Evolutionary conservation across 2,329 filamentous ascomycete species (phyloP), one percentile per base, ranked within the genome.

Genomic region (Graphiopsis chlorocephala): DNA sequence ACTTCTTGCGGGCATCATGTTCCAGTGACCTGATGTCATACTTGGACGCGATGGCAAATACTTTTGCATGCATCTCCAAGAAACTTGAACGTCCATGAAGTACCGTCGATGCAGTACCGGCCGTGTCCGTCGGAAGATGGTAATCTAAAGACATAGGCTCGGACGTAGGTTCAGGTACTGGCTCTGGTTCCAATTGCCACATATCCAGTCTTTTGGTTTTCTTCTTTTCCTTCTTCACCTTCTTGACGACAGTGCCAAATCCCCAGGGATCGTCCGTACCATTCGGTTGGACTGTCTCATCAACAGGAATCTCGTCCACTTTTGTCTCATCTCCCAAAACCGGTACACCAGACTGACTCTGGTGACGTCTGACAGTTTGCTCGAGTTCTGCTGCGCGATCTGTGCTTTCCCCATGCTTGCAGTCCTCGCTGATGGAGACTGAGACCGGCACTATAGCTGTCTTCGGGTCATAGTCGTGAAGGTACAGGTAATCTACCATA

Each of bases 401-500:
- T 28, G 23, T 33, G 52, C 23, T 28, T 33, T 17, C 15, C 3
- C 3, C 52, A 17, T 29, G 15, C 17, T n/a, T 56, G 23, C 5
- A 28, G 31, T 56, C 20, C 29, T 31, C 26, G 52, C n/a, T 14
- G 31, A 29, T 31, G 8, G 29, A 23, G 29, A 56, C 23, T 59
- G 25, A 8, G 35, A 26, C 28, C 45, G n/a, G n/a, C 45, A 11
- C 23, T 47, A 25, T 20, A 20, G 42, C 20, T 59, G 56, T 33
- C 31, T 28, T 47, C 20, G 56, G 33, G 28, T 59, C 38, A 35
- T 59, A 42, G 35, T 47, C 38, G 20, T 17, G 25, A 47, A 47
- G 23, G 31, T 59, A 59, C 28, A 47, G 56, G 26, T 25, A 59
- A 31, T 59, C 56, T 33, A 59, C 31, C 56, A 59, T 59, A 8